Percentiles rank a stretch among this genome's conserved stretches.
Evolutionary conservation across 176 grass and related monocot genomes (phyloP).

Genomic region (barley (Hordeum vulgare)): DNA sequence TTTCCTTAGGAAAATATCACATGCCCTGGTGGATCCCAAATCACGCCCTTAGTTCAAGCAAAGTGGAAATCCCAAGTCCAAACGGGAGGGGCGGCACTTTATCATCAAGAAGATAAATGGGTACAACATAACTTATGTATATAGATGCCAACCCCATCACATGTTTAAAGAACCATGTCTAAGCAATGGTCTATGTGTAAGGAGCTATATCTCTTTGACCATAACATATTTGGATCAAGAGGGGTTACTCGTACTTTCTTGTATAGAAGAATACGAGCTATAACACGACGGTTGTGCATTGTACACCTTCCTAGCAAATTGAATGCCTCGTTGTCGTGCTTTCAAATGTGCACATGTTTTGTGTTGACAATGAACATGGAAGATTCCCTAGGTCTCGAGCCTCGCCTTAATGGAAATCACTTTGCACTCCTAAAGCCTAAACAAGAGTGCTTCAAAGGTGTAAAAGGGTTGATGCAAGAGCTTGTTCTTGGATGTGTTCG

Average conservation of each 20-base stretch:
- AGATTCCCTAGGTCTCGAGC: neutral
- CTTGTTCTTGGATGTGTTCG: no score
- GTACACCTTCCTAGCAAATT: neutral
- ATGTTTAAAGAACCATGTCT: neutral
- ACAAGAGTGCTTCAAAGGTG: neutral
- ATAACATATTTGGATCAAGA: neutral
- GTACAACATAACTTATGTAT: neutral
- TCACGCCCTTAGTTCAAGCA: neutral
- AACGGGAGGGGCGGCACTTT: neutral
- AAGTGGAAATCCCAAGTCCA: neutral
- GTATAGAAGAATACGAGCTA: neutral
- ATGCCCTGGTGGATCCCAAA: neutral
- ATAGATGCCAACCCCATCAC: neutral
- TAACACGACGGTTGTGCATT: neutral
- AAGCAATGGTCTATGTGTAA: neutral
- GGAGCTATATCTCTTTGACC: neutral
- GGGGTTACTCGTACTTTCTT: neutral
- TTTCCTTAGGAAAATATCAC: neutral
- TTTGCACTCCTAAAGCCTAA: neutral
- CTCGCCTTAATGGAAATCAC: neutral
- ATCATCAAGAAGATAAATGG: neutral
- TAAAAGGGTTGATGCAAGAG: no score
- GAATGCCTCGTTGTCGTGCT: neutral
- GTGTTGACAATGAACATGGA: neutral
- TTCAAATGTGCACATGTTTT: neutral